Evolutionary conservation across 352 stramenopile genomes (phyloP).

Genomic region (Pythium dissotocum): DNA sequence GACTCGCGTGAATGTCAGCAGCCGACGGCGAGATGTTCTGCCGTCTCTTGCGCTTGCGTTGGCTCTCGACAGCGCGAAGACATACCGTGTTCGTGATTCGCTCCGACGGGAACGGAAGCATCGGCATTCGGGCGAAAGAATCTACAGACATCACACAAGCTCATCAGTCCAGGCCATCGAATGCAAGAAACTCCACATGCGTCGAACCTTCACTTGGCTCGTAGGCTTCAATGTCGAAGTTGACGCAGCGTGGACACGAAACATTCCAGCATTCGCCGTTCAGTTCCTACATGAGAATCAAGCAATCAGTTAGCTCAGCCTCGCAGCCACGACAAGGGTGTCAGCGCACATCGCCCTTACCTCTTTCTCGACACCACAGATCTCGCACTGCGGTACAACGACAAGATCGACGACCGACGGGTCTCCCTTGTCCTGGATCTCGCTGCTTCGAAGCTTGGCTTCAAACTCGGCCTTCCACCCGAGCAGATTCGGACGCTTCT

Average conservation of each 20-base stretch:
- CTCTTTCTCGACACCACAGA: conserved; percentile 86
- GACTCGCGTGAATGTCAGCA: neutral
- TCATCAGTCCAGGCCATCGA: neutral
- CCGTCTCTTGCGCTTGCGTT: conserved; percentile 55
- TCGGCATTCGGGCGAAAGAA: conserved; percentile 54
- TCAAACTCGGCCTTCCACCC: conserved; percentile 78
- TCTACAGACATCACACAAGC: conserved; percentile 14
- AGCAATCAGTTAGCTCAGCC: neutral
- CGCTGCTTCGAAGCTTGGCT: conserved; percentile 57
- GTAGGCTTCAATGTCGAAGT: conserved; percentile 66
- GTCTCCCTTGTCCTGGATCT: conserved; percentile 55
- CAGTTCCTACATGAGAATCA: conserved; percentile 40
- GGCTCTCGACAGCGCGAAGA: conserved; percentile 33
- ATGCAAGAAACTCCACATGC: neutral
- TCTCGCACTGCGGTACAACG: conserved; percentile 72
- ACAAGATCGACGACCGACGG: conserved; percentile 61
- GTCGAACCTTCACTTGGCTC: conserved; percentile 35
- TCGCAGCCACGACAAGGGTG: neutral
- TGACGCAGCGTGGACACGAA: conserved; percentile 61
- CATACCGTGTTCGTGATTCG: conserved; percentile 59
- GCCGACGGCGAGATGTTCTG: conserved; percentile 17
- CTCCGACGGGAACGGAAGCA: conserved; percentile 49
- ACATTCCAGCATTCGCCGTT: conserved; percentile 78
- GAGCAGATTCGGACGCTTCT: conserved; percentile 82
- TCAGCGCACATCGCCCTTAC: conserved; percentile 24